A percentile compares a stretch with the other conserved stretches of the same genome.
These are phyloP conservation scores for Penicillium aurantiogriseum DNA, from an alignment of 2,329 filamentous ascomycete genomes.

Conservation along the genomic window DNA sequence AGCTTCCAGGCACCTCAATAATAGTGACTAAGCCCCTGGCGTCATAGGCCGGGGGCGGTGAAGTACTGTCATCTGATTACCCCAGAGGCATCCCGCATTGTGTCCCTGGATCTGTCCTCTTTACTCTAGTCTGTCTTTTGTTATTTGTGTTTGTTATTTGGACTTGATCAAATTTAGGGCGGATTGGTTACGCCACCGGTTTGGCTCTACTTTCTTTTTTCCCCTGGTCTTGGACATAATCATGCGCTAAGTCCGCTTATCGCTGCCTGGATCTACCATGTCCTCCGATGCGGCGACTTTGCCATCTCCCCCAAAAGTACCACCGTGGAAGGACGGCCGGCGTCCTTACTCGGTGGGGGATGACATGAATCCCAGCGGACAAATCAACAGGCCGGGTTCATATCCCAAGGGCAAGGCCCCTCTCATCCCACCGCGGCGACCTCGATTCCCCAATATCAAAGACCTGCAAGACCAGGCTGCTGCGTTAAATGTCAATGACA, in stretches of 20 bases:
- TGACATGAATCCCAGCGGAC: slow-evolving; percentile 29
- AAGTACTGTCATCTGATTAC: slow-evolving; percentile 24
- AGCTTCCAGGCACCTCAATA: slow-evolving; percentile 21
- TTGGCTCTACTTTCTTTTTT: background rate
- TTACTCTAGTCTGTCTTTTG: slow-evolving; percentile 7
- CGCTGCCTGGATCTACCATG: slow-evolving; percentile 33
- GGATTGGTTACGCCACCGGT: background rate
- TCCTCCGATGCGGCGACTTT: slow-evolving; percentile 39
- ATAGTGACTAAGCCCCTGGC: slow-evolving; percentile 32
- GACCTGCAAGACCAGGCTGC: slow-evolving; percentile 43
- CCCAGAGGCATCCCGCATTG: slow-evolving; percentile 21
- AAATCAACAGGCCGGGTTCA: slow-evolving; percentile 24
- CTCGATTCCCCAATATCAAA: slow-evolving; percentile 40
- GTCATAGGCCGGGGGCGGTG: slow-evolving; percentile 39
- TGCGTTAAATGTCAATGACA: slow-evolving; percentile 33
- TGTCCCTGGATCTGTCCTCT: slow-evolving; percentile 21
- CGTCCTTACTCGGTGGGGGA: slow-evolving; percentile 30
- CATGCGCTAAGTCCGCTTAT: slow-evolving; percentile 29
- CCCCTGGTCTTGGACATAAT: background rate
- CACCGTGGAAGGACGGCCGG: slow-evolving; percentile 32
- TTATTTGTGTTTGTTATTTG: slow-evolving; percentile 9
- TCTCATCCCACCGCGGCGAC: slow-evolving; percentile 20
- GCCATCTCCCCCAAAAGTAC: slow-evolving; percentile 36
- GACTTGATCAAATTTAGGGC: background rate
- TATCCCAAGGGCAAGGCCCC: slow-evolving; percentile 25